phyloP scores from a whole-genome alignment of 148 eudicot genomes.

The Rhododendron griersonianum region DNA sequence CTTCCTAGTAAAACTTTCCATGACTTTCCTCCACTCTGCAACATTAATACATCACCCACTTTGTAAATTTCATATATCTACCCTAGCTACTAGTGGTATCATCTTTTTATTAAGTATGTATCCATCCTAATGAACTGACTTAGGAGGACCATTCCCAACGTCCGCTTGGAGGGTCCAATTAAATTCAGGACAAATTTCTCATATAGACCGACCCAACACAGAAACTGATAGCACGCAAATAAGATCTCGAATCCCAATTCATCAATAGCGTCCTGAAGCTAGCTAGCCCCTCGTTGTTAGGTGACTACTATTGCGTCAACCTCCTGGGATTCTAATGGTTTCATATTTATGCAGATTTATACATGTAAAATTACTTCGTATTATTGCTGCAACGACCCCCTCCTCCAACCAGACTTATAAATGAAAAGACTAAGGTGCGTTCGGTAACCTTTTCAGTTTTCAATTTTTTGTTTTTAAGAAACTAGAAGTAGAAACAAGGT shows the following conservation, averaged over 20 bases:
- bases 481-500: too few relatives aligned
- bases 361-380: background rate
- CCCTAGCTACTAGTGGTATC: background rate
- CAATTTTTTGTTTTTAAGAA: too few relatives aligned
- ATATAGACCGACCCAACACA: background rate
- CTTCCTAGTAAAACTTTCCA: slow-evolving; percentile 72
- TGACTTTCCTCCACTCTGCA: slow-evolving; percentile 75
- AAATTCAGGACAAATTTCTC: background rate
- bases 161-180: background rate
- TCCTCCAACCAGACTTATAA: background rate
- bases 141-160: background rate
- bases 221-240: background rate
- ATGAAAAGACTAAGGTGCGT: too few relatives aligned
- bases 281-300: background rate
- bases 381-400: background rate
- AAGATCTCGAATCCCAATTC: background rate
- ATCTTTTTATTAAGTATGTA: background rate
- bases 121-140: background rate
- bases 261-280: background rate
- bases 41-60: background rate
- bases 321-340: too few relatives aligned
- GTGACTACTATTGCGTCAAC: too few relatives aligned
- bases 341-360: too few relatives aligned
- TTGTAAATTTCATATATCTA: background rate
- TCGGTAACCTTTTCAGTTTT: too few relatives aligned